Evolutionary conservation across 306 rosid species (phyloP), one percentile per base, ranked within the genome.

Genomic region (Malus sieversii): DNA sequence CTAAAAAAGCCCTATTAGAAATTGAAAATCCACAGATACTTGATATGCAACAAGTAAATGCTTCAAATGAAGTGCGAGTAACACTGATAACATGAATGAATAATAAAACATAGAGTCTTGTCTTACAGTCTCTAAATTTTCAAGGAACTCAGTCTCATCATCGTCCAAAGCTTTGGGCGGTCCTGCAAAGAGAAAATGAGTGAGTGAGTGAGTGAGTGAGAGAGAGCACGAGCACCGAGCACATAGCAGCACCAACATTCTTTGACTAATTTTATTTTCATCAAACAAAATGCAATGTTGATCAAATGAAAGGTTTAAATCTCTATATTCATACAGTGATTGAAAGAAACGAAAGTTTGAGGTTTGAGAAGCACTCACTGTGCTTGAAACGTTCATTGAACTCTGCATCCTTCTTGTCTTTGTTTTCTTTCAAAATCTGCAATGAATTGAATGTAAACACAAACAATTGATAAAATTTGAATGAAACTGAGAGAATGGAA

Each of bases 151-250:
- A 0, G 96, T 87, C 91, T 92, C 98, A 6, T 95, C 98, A 27
- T 92, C 97, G 2, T 95, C 98, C 86, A 95, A 84, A 80, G 98
- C 95, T 88, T 95, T 95, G 58, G 98, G 97, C 12, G 98, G 98
- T 77, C 98, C 96, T 94, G 82, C 46, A 68, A 81, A 38, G 10
- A 79, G 60, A 40, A 72, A 63, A 68, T 9, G 16, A 19, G 25
- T 59, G 55, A 35, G n/a, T 78, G 46, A 19, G 25, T 59, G 55
- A 19, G 25, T 59, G 55, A 35, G 30, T 78, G 46, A 33, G 40
- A 35, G 40, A 35, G 8, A 46, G 52, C 6, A 46, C 18, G 18
- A 30, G 73, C 15, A 64, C 38, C 51, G 63, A 57, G 29, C 62
- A 10, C 29, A 57, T n/a, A 57, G 68, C 38, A 75, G 14, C 13